Evolutionary conservation across 768 basidiomycete species (phyloP).

Genomic region (Psilocybe subaeruginosa): DNA sequence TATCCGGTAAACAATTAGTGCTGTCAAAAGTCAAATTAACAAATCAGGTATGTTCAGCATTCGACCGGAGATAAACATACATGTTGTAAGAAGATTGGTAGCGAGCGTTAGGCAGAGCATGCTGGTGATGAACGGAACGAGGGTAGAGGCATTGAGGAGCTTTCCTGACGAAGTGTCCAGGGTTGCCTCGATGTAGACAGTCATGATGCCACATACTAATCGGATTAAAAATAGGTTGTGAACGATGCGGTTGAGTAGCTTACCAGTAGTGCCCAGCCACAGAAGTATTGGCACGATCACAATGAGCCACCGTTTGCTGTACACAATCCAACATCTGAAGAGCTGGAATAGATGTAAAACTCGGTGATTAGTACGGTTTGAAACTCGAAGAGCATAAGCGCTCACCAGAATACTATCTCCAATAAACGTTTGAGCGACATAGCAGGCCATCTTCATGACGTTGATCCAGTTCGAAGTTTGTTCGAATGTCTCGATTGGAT

Average conservation of each 20-base stretch:
- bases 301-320: constrained; percentile 32
- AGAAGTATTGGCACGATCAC: constrained; percentile 31
- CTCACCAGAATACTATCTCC: constrained; percentile 46
- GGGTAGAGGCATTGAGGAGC: constrained; percentile 28
- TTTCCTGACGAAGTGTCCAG: constrained; percentile 24
- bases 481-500: constrained; percentile 35
- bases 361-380: not conserved
- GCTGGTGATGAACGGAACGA: constrained; percentile 39
- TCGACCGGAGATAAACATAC: constrained; percentile 23
- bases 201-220: constrained; percentile 35
- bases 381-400: not conserved
- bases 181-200: constrained; percentile 35
- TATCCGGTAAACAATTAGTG: constrained; percentile 39
- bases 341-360: constrained; percentile 25
- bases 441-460: constrained; percentile 44
- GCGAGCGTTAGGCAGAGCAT: constrained; percentile 39
- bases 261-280: constrained; percentile 41
- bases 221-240: not conserved
- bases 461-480: constrained; percentile 41
- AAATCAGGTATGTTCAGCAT: not conserved
- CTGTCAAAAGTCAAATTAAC: constrained; percentile 18
- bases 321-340: constrained; percentile 42
- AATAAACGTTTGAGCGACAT: constrained; percentile 43
- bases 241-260: constrained; percentile 2
- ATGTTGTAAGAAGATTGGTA: constrained; percentile 38